Percentiles rank a stretch among this genome's conserved stretches.
Conservation (phyloP, 345 rosid species). For the Eucalyptus sp. region DNA sequence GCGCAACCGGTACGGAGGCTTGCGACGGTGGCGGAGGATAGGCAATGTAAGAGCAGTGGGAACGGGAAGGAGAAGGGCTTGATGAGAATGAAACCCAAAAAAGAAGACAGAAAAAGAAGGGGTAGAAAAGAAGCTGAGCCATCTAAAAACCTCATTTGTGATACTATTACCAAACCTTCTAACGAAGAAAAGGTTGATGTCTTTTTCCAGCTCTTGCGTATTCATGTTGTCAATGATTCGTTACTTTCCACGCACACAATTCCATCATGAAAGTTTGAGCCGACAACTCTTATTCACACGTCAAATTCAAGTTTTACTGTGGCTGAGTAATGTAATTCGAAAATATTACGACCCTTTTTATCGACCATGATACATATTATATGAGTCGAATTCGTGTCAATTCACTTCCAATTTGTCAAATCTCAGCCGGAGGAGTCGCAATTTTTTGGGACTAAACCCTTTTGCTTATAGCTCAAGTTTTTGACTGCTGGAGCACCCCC, state of each 20-base stretch:
- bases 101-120: background rate
- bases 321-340: background rate
- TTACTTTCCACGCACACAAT: background rate
- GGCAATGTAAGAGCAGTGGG: background rate
- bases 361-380: background rate
- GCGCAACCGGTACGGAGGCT: background rate
- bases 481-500: background rate
- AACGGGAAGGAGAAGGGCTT: background rate
- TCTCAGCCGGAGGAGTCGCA: background rate
- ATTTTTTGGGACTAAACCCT: background rate
- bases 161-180: background rate
- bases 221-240: background rate
- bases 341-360: background rate
- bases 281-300: accelerated
- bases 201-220: background rate
- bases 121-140: background rate
- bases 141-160: background rate
- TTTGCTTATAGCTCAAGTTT: background rate
- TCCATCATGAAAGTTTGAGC: background rate
- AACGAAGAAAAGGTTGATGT: background rate
- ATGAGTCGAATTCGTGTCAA: background rate
- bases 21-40: background rate
- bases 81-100: background rate
- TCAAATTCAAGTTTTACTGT: background rate
- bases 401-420: background rate